These are phyloP conservation scores for Skeletonema menzelii DNA, from an alignment of 108 stramenopile species.

Conservation along the genomic window DNA sequence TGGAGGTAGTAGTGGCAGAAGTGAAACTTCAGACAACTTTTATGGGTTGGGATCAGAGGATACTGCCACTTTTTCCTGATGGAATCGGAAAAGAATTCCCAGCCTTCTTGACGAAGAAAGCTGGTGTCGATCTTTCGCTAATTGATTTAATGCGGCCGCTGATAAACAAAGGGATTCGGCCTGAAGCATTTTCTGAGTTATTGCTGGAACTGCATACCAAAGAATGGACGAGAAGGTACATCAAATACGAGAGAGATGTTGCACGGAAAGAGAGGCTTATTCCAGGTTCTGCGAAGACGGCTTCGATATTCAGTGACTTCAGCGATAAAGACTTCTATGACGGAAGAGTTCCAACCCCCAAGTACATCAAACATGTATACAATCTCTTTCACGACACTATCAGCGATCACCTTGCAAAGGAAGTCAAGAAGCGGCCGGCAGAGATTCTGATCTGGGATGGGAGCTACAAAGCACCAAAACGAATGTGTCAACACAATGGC, in stretches of 20 bases:
- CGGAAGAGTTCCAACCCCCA: constrained; percentile 24
- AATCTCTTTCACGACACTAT: constrained; percentile 12
- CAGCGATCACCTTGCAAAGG: constrained; percentile 3
- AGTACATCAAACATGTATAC: constrained; percentile 24
- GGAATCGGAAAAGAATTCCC: constrained; percentile 24
- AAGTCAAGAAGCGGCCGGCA: constrained; percentile 34
- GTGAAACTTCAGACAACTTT: no score
- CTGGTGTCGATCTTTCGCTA: constrained; percentile 20
- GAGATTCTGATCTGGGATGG: constrained; percentile 18
- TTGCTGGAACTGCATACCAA: constrained; percentile 20
- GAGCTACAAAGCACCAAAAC: constrained; percentile 32
- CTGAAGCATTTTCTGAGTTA: constrained; percentile 19
- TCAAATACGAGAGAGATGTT: no score
- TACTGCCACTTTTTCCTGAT: constrained; percentile 10
- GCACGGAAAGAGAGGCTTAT: no score
- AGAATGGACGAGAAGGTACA: no score
- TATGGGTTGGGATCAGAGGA: constrained; percentile 14
- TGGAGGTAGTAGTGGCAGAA: no score
- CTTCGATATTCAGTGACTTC: no score
- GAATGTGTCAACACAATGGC: constrained; percentile 10
- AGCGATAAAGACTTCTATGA: background rate
- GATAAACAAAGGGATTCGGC: constrained; percentile 24
- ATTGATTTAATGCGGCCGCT: constrained; percentile 32
- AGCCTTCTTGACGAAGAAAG: constrained; percentile 32
- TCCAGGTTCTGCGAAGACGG: no score